Conservation (phyloP, 2,329 filamentous ascomycete species). For the Fusarium sacchari region DNA sequence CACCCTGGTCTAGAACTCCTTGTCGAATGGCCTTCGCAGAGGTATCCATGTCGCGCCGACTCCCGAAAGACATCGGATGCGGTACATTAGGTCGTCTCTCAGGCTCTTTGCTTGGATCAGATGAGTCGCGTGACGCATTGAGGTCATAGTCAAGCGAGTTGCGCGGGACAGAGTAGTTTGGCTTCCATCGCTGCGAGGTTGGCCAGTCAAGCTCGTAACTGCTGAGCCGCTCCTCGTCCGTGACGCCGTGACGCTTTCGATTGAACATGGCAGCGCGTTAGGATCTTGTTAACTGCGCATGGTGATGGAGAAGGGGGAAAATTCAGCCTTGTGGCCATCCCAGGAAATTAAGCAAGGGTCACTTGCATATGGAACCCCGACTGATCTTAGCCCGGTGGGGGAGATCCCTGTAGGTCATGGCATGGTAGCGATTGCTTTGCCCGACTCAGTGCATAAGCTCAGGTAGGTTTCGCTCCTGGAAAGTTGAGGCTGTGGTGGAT, state of each 20-base stretch:
- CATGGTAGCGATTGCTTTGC: neutral
- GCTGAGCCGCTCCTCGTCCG: slow-evolving; percentile 10
- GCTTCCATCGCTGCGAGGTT: slow-evolving; percentile 42
- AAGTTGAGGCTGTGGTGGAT: neutral
- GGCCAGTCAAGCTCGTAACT: slow-evolving; percentile 37
- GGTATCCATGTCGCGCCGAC: slow-evolving; percentile 30
- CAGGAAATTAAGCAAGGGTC: neutral
- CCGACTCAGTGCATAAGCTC: neutral
- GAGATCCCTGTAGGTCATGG: neutral
- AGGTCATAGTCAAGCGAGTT: slow-evolving; percentile 3
- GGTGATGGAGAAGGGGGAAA: neutral
- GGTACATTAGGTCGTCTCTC: neutral
- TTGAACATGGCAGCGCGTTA: slow-evolving; percentile 15
- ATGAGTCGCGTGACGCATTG: slow-evolving; percentile 15
- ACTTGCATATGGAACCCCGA: neutral
- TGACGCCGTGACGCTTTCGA: neutral
- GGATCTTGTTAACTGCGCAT: neutral
- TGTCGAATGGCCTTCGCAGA: neutral
- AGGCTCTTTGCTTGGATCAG: neutral
- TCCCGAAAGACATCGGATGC: slow-evolving; percentile 23
- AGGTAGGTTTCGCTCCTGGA: neutral
- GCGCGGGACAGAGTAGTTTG: slow-evolving; percentile 35
- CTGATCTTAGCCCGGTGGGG: neutral
- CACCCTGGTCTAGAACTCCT: neutral
- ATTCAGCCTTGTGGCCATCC: neutral